Conservation (phyloP, 805 yeast species). For the Candida sphagnicola region DNA sequence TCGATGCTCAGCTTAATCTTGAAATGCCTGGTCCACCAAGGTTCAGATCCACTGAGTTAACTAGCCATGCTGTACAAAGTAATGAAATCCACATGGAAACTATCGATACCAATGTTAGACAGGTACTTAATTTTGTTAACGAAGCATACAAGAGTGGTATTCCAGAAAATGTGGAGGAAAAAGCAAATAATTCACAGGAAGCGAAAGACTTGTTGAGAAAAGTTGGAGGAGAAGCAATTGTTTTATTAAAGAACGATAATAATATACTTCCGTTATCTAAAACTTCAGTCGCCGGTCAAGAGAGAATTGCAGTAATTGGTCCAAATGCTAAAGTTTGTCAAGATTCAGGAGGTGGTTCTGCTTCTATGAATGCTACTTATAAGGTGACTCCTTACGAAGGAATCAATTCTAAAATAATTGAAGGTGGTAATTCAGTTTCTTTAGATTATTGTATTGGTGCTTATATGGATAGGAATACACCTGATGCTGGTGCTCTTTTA, state of each 20-base stretch:
- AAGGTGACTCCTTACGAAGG: constrained; percentile 48
- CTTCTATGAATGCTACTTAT: constrained; percentile 47
- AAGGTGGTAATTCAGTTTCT: constrained; percentile 19
- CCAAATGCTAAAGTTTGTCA: constrained; percentile 51
- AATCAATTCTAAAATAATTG: constrained; percentile 26
- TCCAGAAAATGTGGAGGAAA: constrained; percentile 31
- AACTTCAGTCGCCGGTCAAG: constrained; percentile 5
- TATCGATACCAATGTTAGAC: constrained; percentile 46
- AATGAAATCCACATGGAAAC: constrained; percentile 37
- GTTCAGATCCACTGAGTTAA: constrained; percentile 36
- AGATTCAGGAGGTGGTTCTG: constrained; percentile 63
- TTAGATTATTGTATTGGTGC: constrained; percentile 31
- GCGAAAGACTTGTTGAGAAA: constrained; percentile 39
- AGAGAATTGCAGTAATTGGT: constrained; percentile 50
- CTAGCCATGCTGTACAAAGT: constrained; percentile 39
- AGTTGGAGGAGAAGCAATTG: constrained; percentile 48
- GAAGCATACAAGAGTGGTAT: constrained; percentile 37
- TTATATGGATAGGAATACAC: constrained; percentile 24
- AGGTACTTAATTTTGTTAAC: constrained; percentile 46
- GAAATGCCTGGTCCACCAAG: constrained; percentile 68
- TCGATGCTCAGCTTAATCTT: constrained; percentile 54
- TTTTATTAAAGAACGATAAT: constrained; percentile 52
- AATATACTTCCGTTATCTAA: constrained; percentile 43
- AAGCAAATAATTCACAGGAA: constrained; percentile 42
- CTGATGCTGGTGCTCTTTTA: constrained; percentile 22